Evolutionary conservation across 2,329 filamentous ascomycete species (phyloP).

Genomic region (Pseudogymnoascus destructans): DNA sequence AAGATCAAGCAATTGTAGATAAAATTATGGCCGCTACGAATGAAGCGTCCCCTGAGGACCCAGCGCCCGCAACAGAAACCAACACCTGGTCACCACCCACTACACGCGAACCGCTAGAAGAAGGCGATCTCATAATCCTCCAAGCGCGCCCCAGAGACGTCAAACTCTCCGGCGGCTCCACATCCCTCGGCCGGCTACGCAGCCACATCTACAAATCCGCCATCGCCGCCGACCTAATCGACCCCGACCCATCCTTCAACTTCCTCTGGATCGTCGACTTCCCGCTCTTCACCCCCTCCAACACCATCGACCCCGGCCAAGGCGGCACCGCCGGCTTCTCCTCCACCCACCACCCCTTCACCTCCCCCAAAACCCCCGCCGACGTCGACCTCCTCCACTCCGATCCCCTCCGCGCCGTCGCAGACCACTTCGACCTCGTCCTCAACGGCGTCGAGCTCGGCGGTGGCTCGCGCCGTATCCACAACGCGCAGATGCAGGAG

Average conservation of each 20-base stretch:
- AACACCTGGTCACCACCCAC: slow-evolving; percentile 24
- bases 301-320: slow-evolving; percentile 47
- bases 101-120: slow-evolving; percentile 28
- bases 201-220: slow-evolving; percentile 23
- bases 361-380: slow-evolving; percentile 57
- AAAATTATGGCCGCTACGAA: background rate
- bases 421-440: slow-evolving; percentile 91
- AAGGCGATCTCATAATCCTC: slow-evolving; percentile 69
- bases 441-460: slow-evolving; percentile 92
- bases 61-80: slow-evolving; percentile 18
- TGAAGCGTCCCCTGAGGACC: slow-evolving; percentile 13
- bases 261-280: slow-evolving; percentile 83
- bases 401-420: slow-evolving; percentile 58
- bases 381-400: slow-evolving; percentile 65
- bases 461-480: slow-evolving; percentile 85
- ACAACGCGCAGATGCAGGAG: slow-evolving; percentile 69
- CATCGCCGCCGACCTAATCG: slow-evolving; percentile 17
- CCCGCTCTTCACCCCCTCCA: slow-evolving; percentile 71
- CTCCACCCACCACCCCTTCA: slow-evolving; percentile 92
- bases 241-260: slow-evolving; percentile 34
- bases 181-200: slow-evolving; percentile 29
- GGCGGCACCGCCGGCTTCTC: slow-evolving; percentile 68
- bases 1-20: background rate
- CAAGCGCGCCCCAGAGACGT: slow-evolving; percentile 56
- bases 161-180: slow-evolving; percentile 62